Evolutionary conservation across 2,329 filamentous ascomycete species (phyloP).

Genomic region (Pseudogymnoascus sp.): DNA sequence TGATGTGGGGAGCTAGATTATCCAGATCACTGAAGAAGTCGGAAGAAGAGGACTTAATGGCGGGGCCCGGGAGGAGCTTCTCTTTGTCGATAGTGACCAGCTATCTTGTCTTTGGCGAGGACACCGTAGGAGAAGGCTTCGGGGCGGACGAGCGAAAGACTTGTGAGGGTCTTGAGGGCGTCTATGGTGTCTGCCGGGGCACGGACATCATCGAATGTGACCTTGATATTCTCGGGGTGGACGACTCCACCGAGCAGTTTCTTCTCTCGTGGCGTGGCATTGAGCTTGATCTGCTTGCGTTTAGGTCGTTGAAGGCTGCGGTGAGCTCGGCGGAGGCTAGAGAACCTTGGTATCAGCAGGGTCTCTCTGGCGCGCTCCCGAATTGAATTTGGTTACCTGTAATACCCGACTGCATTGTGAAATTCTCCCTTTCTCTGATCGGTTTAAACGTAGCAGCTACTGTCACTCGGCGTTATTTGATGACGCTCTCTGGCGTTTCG

Average conservation of each 20-base stretch:
- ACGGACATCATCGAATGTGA: slow-evolving; percentile 82
- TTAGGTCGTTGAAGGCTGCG: slow-evolving; percentile 58
- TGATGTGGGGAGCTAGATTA: slow-evolving; percentile 55
- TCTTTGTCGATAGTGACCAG: slow-evolving; percentile 65
- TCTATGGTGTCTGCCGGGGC: slow-evolving; percentile 76
- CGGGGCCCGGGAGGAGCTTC: slow-evolving; percentile 53
- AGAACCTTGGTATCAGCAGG: slow-evolving; percentile 7
- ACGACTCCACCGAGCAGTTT: slow-evolving; percentile 75
- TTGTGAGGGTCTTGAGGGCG: slow-evolving; percentile 80
- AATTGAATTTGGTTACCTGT: slow-evolving; percentile 44
- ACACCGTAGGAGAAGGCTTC: slow-evolving; percentile 97
- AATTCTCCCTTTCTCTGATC: not conserved
- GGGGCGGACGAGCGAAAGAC: slow-evolving; percentile 75
- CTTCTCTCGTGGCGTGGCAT: slow-evolving; percentile 71
- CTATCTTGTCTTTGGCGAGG: slow-evolving; percentile 83
- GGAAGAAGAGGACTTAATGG: slow-evolving; percentile 45
- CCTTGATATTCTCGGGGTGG: slow-evolving; percentile 72
- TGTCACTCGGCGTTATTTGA: not conserved
- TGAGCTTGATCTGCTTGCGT: slow-evolving; percentile 43
- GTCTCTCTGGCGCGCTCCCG: not conserved
- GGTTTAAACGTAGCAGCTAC: not conserved
- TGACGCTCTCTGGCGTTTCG: slow-evolving; percentile 7
- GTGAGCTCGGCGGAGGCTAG: slow-evolving; percentile 71
- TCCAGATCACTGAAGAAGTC: slow-evolving; percentile 59
- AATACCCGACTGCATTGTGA: slow-evolving; percentile 70